These are phyloP conservation scores for Verticillium tricorpus DNA, from an alignment of 2,329 filamentous ascomycete species.

Conservation along the genomic window DNA sequence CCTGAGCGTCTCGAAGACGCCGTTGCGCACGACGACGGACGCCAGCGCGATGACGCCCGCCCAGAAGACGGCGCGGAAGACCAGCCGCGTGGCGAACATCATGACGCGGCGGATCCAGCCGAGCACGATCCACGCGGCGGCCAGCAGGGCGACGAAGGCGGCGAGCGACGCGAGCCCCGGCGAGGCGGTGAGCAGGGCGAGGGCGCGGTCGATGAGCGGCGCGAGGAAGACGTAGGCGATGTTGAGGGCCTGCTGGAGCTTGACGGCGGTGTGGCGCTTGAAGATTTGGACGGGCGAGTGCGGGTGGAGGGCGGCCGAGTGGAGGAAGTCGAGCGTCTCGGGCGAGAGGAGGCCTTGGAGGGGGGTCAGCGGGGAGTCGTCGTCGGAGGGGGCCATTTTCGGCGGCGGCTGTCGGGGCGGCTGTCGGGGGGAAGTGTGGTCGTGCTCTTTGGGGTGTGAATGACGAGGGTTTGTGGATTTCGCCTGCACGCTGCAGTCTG, in stretches of 20 bases:
- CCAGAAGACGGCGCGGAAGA: slow-evolving; percentile 61
- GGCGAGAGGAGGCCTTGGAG: slow-evolving; percentile 39
- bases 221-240: slow-evolving; percentile 35
- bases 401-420: background rate
- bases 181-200: slow-evolving; percentile 28
- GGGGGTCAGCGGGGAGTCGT: slow-evolving; percentile 22
- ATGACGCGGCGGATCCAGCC: slow-evolving; percentile 68
- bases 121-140: slow-evolving; percentile 61
- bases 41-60: slow-evolving; percentile 48
- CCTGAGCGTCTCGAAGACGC: slow-evolving; percentile 57
- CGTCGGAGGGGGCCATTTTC: slow-evolving; percentile 19
- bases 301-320: slow-evolving; percentile 43
- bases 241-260: slow-evolving; percentile 22
- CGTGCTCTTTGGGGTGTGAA: background rate
- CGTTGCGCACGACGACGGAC: slow-evolving; percentile 59
- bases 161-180: slow-evolving; percentile 39
- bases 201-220: slow-evolving; percentile 35
- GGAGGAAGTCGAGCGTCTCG: slow-evolving; percentile 36
- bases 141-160: slow-evolving; percentile 48
- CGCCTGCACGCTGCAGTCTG: background rate
- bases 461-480: too few species aligned
- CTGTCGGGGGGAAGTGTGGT: background rate
- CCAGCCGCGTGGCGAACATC: slow-evolving; percentile 71
- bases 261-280: slow-evolving; percentile 25
- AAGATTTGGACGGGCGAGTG: slow-evolving; percentile 38